Base-by-base conservation (phyloP, 1,284 basidiomycete genomes). In the Garcileccinum viscosum region DNA sequence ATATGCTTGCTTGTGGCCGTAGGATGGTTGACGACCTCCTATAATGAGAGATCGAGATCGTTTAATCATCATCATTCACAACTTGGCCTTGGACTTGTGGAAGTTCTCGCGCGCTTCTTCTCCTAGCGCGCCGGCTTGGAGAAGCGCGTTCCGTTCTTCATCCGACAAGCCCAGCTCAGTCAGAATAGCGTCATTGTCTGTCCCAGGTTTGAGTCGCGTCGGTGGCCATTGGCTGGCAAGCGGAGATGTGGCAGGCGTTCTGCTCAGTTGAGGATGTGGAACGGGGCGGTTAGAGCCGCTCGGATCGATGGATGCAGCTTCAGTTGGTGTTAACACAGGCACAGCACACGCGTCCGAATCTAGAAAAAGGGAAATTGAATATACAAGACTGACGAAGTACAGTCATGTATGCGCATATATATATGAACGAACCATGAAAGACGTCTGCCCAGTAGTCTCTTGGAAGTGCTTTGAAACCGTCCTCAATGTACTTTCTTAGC, bases 341-440 rank as follows among this genome's bases (percentile, higher is more conserved):
- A 93, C 84, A 6, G 86, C 86, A 77, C 94, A 96, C 11, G 93
- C 90, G 71, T 96, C 94, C 11, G 89, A 91, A 37, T 87, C 92
- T 89, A 73, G 9, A 62, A 15, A 64, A 27, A 14, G n/a, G n/a
- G n/a, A 5, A 38, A 27, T 27, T 40, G 11, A n/a, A 12, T 64
- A n/a, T 32, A 63, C 42, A 62, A 17, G 15, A 37, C 1, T n/a
- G 61, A 50, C 30, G 47, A 7, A 9, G 5, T 30, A 59, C 14
- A 1, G 22, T 59, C 58, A 22, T 56, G 12, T 32, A 56, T 56
- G 30, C 30, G 27, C 19, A 56, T 56, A 2, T 56, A 0, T 19
- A 22, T 24, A 24, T 30, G 35, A 15, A 42, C 82, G 42, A 70
- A 90, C 92, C 89, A 67, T 90, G 83, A 75, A 94, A 95, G 7